A percentile compares a stretch with the other conserved stretches of the same genome.
These are phyloP conservation scores for Penicillium vulpinum DNA, from an alignment of 2,329 filamentous ascomycete genomes.

Conservation along the genomic window DNA sequence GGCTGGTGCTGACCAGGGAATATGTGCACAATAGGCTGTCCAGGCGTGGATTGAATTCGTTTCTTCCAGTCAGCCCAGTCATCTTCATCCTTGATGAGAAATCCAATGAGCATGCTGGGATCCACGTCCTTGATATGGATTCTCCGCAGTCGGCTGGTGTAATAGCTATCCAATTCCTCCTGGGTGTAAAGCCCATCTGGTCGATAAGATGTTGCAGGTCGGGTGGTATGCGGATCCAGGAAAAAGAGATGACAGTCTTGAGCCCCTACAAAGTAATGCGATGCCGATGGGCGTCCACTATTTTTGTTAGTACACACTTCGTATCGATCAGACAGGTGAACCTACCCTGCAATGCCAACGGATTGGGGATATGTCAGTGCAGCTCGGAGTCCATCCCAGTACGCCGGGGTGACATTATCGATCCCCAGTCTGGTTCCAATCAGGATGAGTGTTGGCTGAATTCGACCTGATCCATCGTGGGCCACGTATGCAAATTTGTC, in stretches of 20 bases:
- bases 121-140: constrained; percentile 92
- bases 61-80: constrained; percentile 85
- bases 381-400: constrained; percentile 88
- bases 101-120: constrained; percentile 95
- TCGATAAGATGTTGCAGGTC: constrained; percentile 69
- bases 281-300: constrained; percentile 88
- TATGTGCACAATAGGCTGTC: constrained; percentile 84
- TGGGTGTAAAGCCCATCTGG: constrained; percentile 55
- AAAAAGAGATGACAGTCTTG: constrained; percentile 86
- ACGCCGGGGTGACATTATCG: constrained; percentile 89
- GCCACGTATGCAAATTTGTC: constrained; percentile 81
- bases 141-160: constrained; percentile 79
- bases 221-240: constrained; percentile 87
- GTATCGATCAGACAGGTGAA: not conserved
- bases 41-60: constrained; percentile 71
- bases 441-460: constrained; percentile 83
- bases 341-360: constrained; percentile 90
- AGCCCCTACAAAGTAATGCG: constrained; percentile 72
- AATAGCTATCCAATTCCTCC: constrained; percentile 78
- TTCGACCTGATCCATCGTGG: constrained; percentile 62
- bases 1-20: constrained; percentile 66
- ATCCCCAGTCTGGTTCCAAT: constrained; percentile 88
- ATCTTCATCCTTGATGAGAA: constrained; percentile 75
- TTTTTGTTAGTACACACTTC: constrained; percentile 24
- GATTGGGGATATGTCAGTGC: constrained; percentile 85